Evolutionary conservation across 495 filamentous ascomycete genomes (phyloP), one percentile per base, ranked within the genome.

Genomic region (Aspergillus nanangensis): DNA sequence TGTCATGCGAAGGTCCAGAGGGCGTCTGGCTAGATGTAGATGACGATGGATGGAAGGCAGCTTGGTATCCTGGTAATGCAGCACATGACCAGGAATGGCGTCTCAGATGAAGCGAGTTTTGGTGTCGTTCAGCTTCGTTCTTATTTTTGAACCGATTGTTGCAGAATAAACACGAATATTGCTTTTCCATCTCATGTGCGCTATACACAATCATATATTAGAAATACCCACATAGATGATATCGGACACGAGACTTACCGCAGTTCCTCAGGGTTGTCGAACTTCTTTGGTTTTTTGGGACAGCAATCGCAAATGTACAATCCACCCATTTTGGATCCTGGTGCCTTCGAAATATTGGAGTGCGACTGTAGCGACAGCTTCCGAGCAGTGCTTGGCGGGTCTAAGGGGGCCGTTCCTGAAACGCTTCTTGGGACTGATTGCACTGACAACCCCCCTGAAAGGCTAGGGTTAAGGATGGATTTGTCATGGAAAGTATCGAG

Each of bases 91-190:
- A 98, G 31, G 90, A 96, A 66, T 97, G 89, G n/a, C 84, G 84
- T 33, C 93, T 82, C 5, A 97, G 80, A 64, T 98, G 93, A 13
- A 98, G 82, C 2, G 90, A 96, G 51, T 97, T 98, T 60, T 96
- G 93, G 62, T 98, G 93, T 14, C 93, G 81, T 63, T 98, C 93
- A 5, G 93, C 93, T 70, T 98, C 93, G 51, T 98, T 98, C 66
- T 98, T 98, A 71, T 98, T 98, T 66, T 98, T 98, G 76, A 98
- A 98, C 17, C 91, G 80, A 63, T 97, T 97, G 33, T 83, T 82
- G 63, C 93, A 98, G 65, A 85, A 97, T 14, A 80, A 75, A 61
- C 93, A 98, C 42, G 82, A 82, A 65, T 97, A 97, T 64, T 98
- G 94, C 62, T 97, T 98, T 60, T 98, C 93, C 52, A 86, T 82